Conservation (phyloP, 176 grass and related monocot genomes). For the Saccharum officinarum region DNA sequence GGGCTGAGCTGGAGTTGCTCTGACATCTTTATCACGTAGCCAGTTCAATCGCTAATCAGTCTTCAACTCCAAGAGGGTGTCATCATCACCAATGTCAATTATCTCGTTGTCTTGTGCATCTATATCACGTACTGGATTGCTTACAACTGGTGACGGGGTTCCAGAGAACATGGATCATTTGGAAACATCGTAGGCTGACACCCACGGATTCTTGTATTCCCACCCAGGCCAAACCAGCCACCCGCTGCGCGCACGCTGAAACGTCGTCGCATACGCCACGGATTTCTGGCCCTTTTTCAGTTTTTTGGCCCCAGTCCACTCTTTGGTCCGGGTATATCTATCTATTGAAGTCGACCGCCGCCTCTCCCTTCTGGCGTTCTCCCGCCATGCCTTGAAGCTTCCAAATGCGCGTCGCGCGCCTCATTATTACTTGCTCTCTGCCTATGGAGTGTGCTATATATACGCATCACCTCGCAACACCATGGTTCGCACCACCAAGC, state of each 20-base stretch:
- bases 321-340: neutral
- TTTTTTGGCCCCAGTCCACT: neutral
- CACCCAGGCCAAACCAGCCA: no score
- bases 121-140: no score
- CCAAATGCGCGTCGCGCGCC: conserved; percentile 1
- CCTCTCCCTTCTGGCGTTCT: neutral
- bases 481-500: neutral
- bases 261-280: conserved; percentile 14
- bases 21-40: no score
- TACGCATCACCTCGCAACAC: neutral
- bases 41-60: no score
- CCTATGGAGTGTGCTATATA: neutral
- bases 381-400: conserved; percentile 39
- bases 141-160: no score
- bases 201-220: no score
- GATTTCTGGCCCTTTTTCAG: neutral
- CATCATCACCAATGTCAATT: no score
- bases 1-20: no score
- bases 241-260: neutral
- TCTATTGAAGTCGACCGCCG: neutral
- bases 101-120: no score
- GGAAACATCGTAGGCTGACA: no score
- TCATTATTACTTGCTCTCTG: neutral
- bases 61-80: no score
- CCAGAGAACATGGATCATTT: no score